These are phyloP conservation scores for Zygotorulaspora florentina DNA, from an alignment of 805 yeast species.

Conservation along the genomic window DNA sequence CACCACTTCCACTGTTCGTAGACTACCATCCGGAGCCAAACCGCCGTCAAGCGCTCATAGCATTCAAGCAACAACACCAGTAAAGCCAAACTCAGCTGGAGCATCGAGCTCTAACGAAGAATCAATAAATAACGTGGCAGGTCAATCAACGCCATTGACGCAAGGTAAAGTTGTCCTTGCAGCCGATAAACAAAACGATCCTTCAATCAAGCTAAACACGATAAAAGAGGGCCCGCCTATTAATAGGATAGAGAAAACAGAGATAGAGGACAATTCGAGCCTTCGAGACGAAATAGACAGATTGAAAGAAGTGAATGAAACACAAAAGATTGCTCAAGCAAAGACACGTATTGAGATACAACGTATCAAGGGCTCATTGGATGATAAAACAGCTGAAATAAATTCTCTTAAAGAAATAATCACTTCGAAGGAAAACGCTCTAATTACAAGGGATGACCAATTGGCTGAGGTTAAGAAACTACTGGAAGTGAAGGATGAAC, in stretches of 20 bases:
- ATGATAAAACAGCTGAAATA: constrained; percentile 1
- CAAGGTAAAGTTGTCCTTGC: constrained; percentile 4
- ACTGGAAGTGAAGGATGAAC: constrained; percentile 1
- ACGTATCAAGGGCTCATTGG: constrained; percentile 1
- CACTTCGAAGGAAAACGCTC: constrained; percentile 1
- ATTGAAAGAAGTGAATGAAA: constrained; percentile 7
- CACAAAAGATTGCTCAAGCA: constrained; percentile 1
- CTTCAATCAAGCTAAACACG: neutral
- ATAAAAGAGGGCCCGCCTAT: neutral
- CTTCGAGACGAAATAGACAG: constrained; percentile 12
- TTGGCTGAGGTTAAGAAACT: constrained; percentile 3
- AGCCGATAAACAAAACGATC: neutral
- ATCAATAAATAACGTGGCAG: constrained; percentile 18
- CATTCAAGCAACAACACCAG: constrained; percentile 18
- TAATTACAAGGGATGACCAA: neutral
- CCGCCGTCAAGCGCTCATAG: constrained; percentile 18
- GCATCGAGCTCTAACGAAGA: constrained; percentile 10
- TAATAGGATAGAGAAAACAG: neutral
- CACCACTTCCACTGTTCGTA: constrained; percentile 14
- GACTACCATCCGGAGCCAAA: constrained; percentile 22
- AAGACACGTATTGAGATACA: constrained; percentile 4
- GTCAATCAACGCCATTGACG: constrained; percentile 23
- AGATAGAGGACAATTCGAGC: constrained; percentile 4
- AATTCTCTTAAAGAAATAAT: constrained; percentile 1
- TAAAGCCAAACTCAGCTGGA: constrained; percentile 9